These are phyloP conservation scores for Erythrophleum fordii DNA, from an alignment of 306 rosid genomes.

Conservation along the genomic window DNA sequence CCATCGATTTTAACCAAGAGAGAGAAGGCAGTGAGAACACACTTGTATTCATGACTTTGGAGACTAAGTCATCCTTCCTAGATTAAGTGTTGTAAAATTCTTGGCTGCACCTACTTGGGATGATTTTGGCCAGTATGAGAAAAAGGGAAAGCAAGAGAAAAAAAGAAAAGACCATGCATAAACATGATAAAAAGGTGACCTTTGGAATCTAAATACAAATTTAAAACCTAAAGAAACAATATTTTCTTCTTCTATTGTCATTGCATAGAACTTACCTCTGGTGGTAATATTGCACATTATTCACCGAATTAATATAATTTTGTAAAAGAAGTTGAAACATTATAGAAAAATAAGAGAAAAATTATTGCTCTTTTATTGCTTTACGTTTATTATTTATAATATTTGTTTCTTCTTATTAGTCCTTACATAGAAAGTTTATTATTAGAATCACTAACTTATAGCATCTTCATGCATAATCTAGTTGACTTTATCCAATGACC, in stretches of 20 bases:
- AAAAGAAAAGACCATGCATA: conserved; percentile 31
- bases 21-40: conserved; percentile 49
- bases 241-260: conserved; percentile 8
- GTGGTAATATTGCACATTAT: conserved; percentile 21
- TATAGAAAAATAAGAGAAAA: conserved; percentile 5
- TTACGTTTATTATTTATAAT: conserved; percentile 47
- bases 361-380: conserved; percentile 53
- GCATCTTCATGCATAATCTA: conserved; percentile 46
- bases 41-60: conserved; percentile 62
- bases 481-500: conserved; percentile 50
- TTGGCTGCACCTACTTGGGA: conserved; percentile 60
- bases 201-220: conserved; percentile 43
- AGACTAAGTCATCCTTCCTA: conserved; percentile 65
- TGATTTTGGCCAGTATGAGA: conserved; percentile 55
- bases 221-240: conserved; percentile 26
- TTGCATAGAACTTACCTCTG: conserved; percentile 13
- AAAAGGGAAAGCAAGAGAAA: conserved; percentile 35
- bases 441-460: conserved; percentile 48
- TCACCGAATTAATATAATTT: neutral
- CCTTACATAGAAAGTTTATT: conserved; percentile 45
- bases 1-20: conserved; percentile 64
- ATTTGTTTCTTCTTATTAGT: conserved; percentile 35
- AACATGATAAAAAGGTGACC: conserved; percentile 41
- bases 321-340: neutral
- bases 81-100: conserved; percentile 77